A percentile compares a stretch with the other conserved stretches of the same genome.
phyloP scores from a whole-genome alignment of 805 yeast genomes.

The Schizosaccharomyces lindneri region DNA sequence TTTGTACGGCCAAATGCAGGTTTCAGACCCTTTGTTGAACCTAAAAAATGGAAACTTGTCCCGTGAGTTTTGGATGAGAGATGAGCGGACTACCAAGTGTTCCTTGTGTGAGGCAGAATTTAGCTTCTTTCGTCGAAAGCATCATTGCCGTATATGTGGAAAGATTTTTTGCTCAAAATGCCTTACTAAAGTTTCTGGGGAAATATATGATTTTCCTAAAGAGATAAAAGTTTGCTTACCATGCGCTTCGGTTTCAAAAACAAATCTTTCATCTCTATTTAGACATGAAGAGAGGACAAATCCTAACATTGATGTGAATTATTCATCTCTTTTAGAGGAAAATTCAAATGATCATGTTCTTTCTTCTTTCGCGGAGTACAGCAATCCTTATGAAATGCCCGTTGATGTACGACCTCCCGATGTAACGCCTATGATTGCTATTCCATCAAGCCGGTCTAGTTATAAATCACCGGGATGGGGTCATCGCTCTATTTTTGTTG shows the following conservation, averaged over 20 bases:
- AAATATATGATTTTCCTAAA: constrained; percentile 36
- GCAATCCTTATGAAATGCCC: background rate
- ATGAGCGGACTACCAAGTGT: constrained; percentile 73
- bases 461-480: background rate
- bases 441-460: background rate
- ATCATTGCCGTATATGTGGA: constrained; percentile 89
- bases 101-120: constrained; percentile 59
- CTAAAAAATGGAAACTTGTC: background rate
- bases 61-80: constrained; percentile 67
- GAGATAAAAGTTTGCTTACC: constrained; percentile 54
- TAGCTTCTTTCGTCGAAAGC: constrained; percentile 57
- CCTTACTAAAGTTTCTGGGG: constrained; percentile 45
- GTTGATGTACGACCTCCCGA: background rate
- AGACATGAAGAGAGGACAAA: background rate
- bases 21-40: background rate
- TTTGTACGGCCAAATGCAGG: too few species aligned
- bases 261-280: constrained; percentile 8
- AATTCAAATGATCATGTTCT: background rate
- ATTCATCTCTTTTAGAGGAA: background rate
- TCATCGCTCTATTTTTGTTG: background rate
- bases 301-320: background rate
- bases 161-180: constrained; percentile 78
- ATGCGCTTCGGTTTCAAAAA: constrained; percentile 29
- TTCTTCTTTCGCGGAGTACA: background rate
- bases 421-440: background rate